phyloP scores from a whole-genome alignment of 164 flowering plant genomes.

The Berberis thunbergii region DNA sequence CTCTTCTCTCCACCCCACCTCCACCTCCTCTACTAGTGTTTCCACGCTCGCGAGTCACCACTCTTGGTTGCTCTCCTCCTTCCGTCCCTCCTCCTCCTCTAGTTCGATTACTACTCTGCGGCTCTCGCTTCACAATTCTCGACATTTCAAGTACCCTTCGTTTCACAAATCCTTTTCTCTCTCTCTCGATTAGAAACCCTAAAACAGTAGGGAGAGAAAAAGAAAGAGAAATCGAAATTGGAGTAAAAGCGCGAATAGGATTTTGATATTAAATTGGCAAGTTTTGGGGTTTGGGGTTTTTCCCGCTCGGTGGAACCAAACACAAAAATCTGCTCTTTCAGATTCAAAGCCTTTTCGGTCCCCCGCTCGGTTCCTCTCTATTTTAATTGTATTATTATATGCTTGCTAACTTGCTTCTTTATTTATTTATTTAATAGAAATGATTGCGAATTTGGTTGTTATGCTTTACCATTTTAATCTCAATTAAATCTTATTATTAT shows the following conservation, averaged over 20 bases:
- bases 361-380: neutral
- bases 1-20: too few species aligned
- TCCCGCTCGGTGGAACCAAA: neutral
- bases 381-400: too few species aligned
- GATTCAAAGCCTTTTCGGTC: too few species aligned
- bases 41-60: constrained; percentile 9
- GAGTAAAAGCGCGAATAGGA: neutral
- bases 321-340: too few species aligned
- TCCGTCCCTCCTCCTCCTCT: too few species aligned
- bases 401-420: too few species aligned
- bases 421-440: too few species aligned
- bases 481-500: too few species aligned
- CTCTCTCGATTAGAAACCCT: neutral
- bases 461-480: too few species aligned
- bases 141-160: constrained; percentile 4
- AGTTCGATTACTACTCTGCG: too few species aligned
- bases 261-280: neutral
- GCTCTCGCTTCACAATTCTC: constrained; percentile 11
- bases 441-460: too few species aligned
- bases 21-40: neutral
- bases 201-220: neutral
- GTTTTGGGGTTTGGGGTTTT: neutral
- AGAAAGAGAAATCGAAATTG: neutral
- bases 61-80: neutral
- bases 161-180: neutral